Conservation (phyloP, 2,329 filamentous ascomycete species). For the Grosmannia serpens region DNA sequence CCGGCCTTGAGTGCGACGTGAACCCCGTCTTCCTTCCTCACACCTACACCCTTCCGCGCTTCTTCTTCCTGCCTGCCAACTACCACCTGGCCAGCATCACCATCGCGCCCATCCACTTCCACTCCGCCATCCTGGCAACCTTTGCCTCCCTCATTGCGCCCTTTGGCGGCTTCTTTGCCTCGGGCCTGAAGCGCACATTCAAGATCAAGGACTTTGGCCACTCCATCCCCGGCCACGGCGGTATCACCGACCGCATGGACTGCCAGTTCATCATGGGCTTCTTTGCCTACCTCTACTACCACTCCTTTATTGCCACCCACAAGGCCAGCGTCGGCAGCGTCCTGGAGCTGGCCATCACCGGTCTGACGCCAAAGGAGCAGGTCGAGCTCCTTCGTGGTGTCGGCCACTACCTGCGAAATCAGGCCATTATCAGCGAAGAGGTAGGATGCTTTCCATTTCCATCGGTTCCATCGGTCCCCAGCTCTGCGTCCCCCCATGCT, state of each 20-base stretch:
- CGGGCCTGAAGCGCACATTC: conserved; percentile 93
- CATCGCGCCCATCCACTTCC: conserved; percentile 82
- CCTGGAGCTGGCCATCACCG: conserved; percentile 83
- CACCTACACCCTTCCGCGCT: conserved; percentile 60
- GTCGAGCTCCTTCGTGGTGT: conserved; percentile 63
- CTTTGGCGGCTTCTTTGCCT: conserved; percentile 97
- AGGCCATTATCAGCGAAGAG: conserved; percentile 35
- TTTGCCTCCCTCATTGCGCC: conserved; percentile 95
- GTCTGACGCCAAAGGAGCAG: conserved; percentile 79
- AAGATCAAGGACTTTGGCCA: conserved; percentile 99
- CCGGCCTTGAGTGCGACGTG: conserved; percentile 75
- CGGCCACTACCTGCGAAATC: conserved; percentile 52
- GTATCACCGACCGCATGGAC: conserved; percentile 98
- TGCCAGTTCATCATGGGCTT: conserved; percentile 99
- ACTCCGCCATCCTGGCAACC: conserved; percentile 78
- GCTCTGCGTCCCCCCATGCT: neutral
- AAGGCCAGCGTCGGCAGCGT: conserved; percentile 76
- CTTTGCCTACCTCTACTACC: conserved; percentile 97
- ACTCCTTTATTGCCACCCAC: conserved; percentile 88
- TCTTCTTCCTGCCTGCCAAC: conserved; percentile 56
- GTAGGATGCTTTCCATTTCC: conserved; percentile 16
- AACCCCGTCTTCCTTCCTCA: conserved; percentile 85
- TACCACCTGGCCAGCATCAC: conserved; percentile 50
- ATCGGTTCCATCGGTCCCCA: too few relatives aligned
- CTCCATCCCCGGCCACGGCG: conserved; percentile 92